Percentiles rank a stretch among this genome's conserved stretches.
phyloP scores from a whole-genome alignment of 352 stramenopile species.

The Plasmopara viticola region DNA sequence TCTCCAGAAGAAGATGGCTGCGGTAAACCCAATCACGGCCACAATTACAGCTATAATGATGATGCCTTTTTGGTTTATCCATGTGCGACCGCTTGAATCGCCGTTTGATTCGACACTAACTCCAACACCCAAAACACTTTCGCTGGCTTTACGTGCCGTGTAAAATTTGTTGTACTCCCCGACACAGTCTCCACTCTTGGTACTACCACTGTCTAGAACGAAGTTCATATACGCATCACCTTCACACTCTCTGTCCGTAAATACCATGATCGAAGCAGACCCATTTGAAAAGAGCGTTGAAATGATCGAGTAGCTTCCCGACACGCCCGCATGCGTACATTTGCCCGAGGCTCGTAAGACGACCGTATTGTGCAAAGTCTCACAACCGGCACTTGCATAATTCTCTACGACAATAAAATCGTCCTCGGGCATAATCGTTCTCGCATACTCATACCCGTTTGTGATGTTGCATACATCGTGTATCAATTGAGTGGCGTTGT shows the following conservation, averaged over 20 bases:
- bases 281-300: conserved; percentile 19
- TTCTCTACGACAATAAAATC: conserved; percentile 26
- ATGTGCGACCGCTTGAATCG: background rate
- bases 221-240: conserved; percentile 6
- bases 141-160: conserved; percentile 7
- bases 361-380: conserved; percentile 13
- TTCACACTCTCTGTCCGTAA: conserved; percentile 4
- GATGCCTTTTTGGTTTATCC: background rate
- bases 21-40: conserved; percentile 15
- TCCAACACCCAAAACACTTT: background rate
- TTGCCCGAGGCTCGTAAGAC: conserved; percentile 15
- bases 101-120: background rate
- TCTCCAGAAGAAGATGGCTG: conserved; percentile 19
- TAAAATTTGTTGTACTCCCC: conserved; percentile 24
- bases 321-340: conserved; percentile 10
- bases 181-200: conserved; percentile 18
- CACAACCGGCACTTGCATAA: conserved; percentile 9
- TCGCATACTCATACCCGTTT: conserved; percentile 21
- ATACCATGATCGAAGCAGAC: conserved; percentile 16
- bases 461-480: conserved; percentile 16
- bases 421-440: conserved; percentile 13
- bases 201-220: conserved; percentile 14
- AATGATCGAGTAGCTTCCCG: conserved; percentile 16
- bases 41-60: conserved; percentile 12
- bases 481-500: conserved; percentile 10